phyloP scores from a whole-genome alignment of 805 yeast genomes.

The Kuraishia piskuri region DNA sequence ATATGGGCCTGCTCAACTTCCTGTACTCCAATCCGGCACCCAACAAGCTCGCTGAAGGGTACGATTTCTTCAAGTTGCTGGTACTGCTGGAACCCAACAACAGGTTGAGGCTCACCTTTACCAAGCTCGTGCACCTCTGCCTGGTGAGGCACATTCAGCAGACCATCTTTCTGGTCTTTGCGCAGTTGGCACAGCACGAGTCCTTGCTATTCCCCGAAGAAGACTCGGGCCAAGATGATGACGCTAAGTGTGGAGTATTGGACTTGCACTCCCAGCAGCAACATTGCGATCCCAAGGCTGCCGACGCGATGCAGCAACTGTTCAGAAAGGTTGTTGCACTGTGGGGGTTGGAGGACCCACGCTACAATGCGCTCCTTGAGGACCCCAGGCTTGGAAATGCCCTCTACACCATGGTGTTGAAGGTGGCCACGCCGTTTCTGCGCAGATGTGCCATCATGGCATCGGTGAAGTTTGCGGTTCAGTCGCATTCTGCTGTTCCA shows the following conservation, averaged over 20 bases:
- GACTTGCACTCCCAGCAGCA: background rate
- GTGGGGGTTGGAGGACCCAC: background rate
- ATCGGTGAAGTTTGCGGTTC: constrained; percentile 41
- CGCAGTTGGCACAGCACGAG: background rate
- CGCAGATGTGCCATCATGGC: constrained; percentile 53
- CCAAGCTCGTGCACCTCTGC: constrained; percentile 39
- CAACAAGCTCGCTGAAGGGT: background rate
- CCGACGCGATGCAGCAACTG: background rate
- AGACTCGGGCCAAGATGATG: background rate
- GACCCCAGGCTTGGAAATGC: background rate
- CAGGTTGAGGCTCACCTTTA: constrained; percentile 33
- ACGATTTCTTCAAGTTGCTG: constrained; percentile 47
- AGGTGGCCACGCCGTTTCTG: constrained; percentile 54
- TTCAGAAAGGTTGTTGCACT: background rate
- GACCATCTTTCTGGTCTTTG: constrained; percentile 13
- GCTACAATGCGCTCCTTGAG: background rate
- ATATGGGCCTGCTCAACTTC: constrained; percentile 1
- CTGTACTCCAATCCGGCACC: background rate
- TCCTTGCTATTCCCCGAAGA: background rate
- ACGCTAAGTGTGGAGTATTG: background rate
- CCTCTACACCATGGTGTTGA: constrained; percentile 45
- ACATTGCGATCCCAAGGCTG: background rate
- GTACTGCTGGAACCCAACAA: constrained; percentile 41
- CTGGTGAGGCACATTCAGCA: constrained; percentile 48
- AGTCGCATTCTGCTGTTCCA: constrained; percentile 15